Evolutionary conservation across 495 filamentous ascomycete genomes (phyloP).

Genomic region (Physcia stellaris): DNA sequence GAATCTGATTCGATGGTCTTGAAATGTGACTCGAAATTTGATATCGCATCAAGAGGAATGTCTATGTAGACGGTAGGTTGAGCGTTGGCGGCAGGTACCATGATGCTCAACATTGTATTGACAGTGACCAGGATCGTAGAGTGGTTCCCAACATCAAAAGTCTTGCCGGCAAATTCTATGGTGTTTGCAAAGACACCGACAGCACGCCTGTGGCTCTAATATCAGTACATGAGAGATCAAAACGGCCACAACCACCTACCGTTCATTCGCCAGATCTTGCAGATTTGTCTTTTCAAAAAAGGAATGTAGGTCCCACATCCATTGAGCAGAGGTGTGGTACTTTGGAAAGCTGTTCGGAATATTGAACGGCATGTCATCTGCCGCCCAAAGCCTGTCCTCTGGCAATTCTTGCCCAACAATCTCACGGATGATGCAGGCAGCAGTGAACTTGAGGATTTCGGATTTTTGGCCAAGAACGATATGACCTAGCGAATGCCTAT

Average conservation of each 20-base stretch:
- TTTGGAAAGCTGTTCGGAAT: not conserved
- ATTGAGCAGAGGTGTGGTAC: slow-evolving; percentile 5
- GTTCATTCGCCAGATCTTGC: not conserved
- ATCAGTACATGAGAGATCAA: not conserved
- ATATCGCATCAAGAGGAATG: slow-evolving; percentile 7
- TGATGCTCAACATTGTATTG: slow-evolving; percentile 8
- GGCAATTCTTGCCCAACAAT: slow-evolving; percentile 4
- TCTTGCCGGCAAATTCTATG: slow-evolving; percentile 1
- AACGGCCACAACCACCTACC: slow-evolving; percentile 2
- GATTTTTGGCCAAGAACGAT: slow-evolving; percentile 3
- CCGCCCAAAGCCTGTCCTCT: slow-evolving; percentile 3
- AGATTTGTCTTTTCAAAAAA: slow-evolving; percentile 8
- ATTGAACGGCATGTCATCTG: slow-evolving; percentile 5
- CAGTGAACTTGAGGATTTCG: slow-evolving; percentile 7
- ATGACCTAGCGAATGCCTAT: slow-evolving; percentile 2
- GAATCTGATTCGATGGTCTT: not conserved
- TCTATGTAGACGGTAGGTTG: slow-evolving; percentile 11
- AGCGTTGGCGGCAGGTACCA: slow-evolving; percentile 5
- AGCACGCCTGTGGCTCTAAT: not conserved
- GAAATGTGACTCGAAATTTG: no score
- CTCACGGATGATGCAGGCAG: slow-evolving; percentile 10
- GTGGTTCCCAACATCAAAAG: slow-evolving; percentile 2
- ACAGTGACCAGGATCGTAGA: slow-evolving; percentile 11
- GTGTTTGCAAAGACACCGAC: slow-evolving; percentile 8
- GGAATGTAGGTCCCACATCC: slow-evolving; percentile 9